These are phyloP conservation scores for Volvox reticuliferus DNA, from an alignment of 139 green algal genomes.

Conservation along the genomic window DNA sequence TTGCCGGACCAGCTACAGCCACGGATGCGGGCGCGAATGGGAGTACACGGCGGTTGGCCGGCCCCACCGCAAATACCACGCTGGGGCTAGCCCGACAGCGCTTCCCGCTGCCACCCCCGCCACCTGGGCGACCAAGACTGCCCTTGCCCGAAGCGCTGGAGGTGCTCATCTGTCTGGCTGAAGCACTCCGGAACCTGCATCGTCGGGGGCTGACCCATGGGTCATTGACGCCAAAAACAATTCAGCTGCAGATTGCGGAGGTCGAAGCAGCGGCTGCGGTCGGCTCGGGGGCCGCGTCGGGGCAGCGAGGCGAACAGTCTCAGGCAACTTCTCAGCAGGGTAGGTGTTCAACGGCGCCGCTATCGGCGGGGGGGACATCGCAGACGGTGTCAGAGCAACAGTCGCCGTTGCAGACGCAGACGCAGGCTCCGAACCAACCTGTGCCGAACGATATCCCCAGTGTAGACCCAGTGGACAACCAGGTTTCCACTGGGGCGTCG, in stretches of 20 bases:
- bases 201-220: slow-evolving; percentile 30
- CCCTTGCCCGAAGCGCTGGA: slow-evolving; percentile 7
- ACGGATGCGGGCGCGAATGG: not conserved
- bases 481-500: too few relatives aligned
- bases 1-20: not conserved
- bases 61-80: not conserved
- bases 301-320: not conserved
- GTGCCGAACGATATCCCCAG: too few relatives aligned
- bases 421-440: not conserved
- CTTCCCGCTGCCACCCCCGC: not conserved
- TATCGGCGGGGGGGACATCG: too few relatives aligned
- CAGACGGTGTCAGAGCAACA: not conserved
- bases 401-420: not conserved
- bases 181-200: slow-evolving; percentile 24
- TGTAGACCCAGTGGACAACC: too few relatives aligned
- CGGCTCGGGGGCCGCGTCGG: not conserved
- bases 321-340: not conserved
- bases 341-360: not conserved
- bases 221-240: not conserved
- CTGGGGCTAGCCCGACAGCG: not conserved
- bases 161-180: slow-evolving; percentile 20
- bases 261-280: not conserved
- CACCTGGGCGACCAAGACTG: not conserved
- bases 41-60: not conserved
- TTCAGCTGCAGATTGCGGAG: slow-evolving; percentile 26